Conservation (phyloP, 345 rosid genomes). For the Hibiscus tridactylites region DNA sequence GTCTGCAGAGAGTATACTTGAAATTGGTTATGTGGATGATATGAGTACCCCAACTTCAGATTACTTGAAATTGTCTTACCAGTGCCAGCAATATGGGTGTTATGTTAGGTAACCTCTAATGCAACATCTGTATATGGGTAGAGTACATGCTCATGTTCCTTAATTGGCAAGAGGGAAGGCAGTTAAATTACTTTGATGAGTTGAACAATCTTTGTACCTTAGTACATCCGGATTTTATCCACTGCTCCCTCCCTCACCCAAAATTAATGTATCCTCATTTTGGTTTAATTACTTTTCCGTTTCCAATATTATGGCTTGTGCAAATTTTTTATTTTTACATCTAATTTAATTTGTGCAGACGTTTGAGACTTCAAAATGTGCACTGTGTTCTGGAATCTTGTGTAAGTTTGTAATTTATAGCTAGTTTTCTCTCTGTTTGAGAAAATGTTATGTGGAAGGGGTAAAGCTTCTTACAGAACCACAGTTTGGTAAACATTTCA, state of each 20-base stretch:
- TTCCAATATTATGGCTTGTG: not conserved
- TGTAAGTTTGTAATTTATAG: conserved; percentile 37
- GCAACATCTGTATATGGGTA: not conserved
- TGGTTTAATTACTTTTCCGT: not conserved
- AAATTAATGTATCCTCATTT: not conserved
- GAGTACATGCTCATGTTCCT: not conserved
- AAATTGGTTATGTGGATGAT: conserved; percentile 44
- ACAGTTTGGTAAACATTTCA: not conserved
- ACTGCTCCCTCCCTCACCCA: not conserved
- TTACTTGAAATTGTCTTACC: conserved; percentile 48
- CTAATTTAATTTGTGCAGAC: conserved; percentile 40
- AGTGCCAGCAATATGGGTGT: conserved; percentile 53
- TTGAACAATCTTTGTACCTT: not conserved
- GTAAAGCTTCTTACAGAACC: not conserved
- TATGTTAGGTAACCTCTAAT: conserved; percentile 38
- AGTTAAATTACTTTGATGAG: not conserved
- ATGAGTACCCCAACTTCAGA: conserved; percentile 18
- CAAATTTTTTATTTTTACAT: not conserved
- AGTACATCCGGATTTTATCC: not conserved
- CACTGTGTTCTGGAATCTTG: conserved; percentile 61
- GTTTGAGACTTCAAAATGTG: conserved; percentile 72
- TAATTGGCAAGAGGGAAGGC: not conserved
- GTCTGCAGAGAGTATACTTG: conserved; percentile 41
- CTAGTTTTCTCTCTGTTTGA: not conserved
- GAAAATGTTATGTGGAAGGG: not conserved